Evolutionary conservation across 2,329 filamentous ascomycete genomes (phyloP), one percentile per base, ranked within the genome.

Genomic region (Pyricularia pennisetigena): DNA sequence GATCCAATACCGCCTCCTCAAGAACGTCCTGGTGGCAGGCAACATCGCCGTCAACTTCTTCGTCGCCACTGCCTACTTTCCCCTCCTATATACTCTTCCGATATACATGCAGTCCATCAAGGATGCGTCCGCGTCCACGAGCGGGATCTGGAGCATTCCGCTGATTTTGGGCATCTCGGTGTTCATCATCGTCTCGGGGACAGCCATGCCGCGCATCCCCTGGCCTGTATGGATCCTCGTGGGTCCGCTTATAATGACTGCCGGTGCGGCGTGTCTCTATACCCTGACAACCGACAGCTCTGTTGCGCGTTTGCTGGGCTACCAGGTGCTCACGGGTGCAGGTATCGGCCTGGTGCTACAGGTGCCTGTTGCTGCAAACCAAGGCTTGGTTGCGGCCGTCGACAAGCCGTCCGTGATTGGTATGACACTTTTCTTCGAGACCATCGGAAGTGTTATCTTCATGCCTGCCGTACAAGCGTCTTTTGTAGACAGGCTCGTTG

Each of bases 351-450:
- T 54, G 28, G 64, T 65, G n/a, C 64, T 65, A 29, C 64, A 65
- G 64, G 64, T 65, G 30, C 64, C 64, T 32, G 3, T 65, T 7
- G 64, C 35, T 8, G 64, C 64, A 9, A 65, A 65, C 64, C 64
- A 65, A 23, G 64, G 30, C 2, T 32, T 65, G 30, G 30, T 65
- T 4, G 32, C 32, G n/a, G 14, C 64, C 2, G 64, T 23, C n/a
- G 64, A 65, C 64, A 41, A 41, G 64, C 30, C 64, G 16, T 10
- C 64, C 10, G 64, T 65, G 20, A 65, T 65, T 20, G 64, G 64
- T 20, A 65, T 65, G 64, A 65, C 64, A 2, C 64, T 65, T 32
- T 65, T 65, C 64, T 65, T 35, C 64, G 64, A 65, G 64, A 65
- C 64, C 9, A 32, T 65, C 20, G 64, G 64, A 29, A 65, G 30